These are phyloP conservation scores for Effrenium voratum DNA, from an alignment of 73 alveolate genomes.

Conservation along the genomic window DNA sequence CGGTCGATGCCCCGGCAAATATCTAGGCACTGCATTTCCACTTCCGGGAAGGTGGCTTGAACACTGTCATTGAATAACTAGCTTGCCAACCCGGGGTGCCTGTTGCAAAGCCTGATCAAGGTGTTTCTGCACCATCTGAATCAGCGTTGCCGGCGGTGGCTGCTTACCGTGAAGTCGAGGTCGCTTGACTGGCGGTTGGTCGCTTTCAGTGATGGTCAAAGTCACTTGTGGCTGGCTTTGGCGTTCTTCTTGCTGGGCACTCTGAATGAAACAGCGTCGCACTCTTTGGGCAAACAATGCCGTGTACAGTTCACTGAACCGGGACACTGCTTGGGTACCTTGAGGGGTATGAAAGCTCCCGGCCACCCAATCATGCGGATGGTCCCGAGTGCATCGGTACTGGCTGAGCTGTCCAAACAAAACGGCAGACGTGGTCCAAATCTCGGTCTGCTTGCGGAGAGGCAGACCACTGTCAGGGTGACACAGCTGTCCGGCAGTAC, in stretches of 20 bases:
- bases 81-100: background rate
- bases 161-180: background rate
- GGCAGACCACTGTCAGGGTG: background rate
- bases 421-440: background rate
- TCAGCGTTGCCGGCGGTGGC: background rate
- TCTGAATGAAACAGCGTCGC: background rate
- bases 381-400: background rate
- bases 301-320: background rate
- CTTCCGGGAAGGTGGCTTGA: background rate
- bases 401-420: background rate
- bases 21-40: background rate
- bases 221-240: background rate
- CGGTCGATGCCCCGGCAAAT: background rate
- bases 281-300: background rate
- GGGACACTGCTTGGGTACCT: background rate
- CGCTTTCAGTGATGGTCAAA: background rate
- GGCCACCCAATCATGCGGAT: background rate
- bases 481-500: background rate
- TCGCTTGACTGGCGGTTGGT: background rate
- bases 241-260: background rate
- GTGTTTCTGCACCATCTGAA: background rate
- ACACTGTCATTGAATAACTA: background rate
- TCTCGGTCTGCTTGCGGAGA: background rate
- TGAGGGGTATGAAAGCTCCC: background rate
- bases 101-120: background rate